These are phyloP conservation scores for Phyllosticta capitalensis DNA, from an alignment of 2,329 filamentous ascomycete genomes.

Conservation along the genomic window DNA sequence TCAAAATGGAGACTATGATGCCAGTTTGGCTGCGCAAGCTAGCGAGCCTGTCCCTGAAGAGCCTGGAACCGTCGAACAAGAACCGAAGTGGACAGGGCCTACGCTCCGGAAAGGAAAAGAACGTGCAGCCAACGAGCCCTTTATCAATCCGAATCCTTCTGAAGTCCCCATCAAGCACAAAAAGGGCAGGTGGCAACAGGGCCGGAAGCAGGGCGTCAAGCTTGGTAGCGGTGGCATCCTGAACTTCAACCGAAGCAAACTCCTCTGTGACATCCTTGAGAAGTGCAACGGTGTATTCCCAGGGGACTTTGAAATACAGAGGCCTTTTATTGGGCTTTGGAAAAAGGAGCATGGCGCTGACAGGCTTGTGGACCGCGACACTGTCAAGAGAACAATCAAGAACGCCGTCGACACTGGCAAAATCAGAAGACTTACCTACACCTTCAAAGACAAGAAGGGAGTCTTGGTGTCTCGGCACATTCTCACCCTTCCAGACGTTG, in stretches of 20 bases:
- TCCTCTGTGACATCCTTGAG: conserved; percentile 46
- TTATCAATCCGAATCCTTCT: not conserved
- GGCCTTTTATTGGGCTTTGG: conserved; percentile 47
- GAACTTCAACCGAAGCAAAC: conserved; percentile 34
- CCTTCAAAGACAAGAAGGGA: conserved; percentile 39
- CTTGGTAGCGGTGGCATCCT: conserved; percentile 34
- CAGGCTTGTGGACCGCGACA: conserved; percentile 40
- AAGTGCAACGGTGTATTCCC: conserved; percentile 48
- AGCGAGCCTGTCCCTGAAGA: not conserved
- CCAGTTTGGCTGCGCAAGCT: not conserved
- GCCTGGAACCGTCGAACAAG: not conserved
- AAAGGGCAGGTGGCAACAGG: conserved; percentile 6
- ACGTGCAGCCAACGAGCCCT: not conserved
- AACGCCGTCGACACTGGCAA: conserved; percentile 41
- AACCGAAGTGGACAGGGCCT: not conserved
- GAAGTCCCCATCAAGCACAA: not conserved
- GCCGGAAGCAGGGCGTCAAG: conserved; percentile 17
- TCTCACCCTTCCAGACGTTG: conserved; percentile 38
- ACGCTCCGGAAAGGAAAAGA: not conserved
- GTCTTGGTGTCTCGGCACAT: conserved; percentile 42
- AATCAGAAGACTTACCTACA: conserved; percentile 44
- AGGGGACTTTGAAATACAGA: conserved; percentile 44
- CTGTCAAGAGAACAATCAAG: conserved; percentile 42
- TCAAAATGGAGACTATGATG: not conserved
- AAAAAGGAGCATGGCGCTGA: conserved; percentile 29